These are phyloP conservation scores for Colletotrichum sp. DNA, from an alignment of 2,329 filamentous ascomycete species.

Conservation along the genomic window DNA sequence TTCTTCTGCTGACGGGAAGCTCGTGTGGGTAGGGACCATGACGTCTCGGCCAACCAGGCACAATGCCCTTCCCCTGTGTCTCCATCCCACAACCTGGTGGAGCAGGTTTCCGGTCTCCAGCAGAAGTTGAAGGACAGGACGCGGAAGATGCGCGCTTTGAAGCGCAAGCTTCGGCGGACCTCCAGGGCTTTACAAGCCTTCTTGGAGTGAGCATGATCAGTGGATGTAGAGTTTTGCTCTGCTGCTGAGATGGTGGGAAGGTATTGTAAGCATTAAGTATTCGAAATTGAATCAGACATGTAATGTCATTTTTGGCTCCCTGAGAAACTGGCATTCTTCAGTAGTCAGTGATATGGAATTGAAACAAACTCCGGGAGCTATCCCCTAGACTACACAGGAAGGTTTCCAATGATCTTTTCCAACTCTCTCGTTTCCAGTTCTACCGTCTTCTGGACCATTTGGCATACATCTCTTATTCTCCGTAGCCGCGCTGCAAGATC, in stretches of 20 bases:
- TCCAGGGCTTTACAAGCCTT: neutral
- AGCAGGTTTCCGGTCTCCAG: neutral
- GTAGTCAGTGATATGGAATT: rapidly evolving
- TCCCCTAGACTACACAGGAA: neutral
- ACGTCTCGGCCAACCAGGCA: neutral
- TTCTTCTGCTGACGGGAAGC: neutral
- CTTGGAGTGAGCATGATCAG: neutral
- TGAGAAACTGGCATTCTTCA: neutral
- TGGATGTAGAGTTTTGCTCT: neutral
- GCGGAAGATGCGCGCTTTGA: neutral
- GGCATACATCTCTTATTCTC: neutral
- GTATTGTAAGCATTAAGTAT: rapidly evolving
- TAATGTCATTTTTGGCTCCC: rapidly evolving
- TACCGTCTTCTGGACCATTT: rapidly evolving
- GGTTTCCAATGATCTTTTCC: rapidly evolving
- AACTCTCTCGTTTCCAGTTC: neutral
- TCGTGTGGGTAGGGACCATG: rapidly evolving
- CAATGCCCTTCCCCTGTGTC: neutral
- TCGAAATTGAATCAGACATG: neutral
- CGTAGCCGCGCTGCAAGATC: neutral
- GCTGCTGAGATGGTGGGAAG: rapidly evolving
- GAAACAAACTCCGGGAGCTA: neutral
- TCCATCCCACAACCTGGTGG: neutral
- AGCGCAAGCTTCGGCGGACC: neutral
- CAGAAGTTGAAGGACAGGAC: neutral